Evolutionary conservation across 2,329 filamentous ascomycete species (phyloP).

Genomic region (Colletotrichum ledebouriae): DNA sequence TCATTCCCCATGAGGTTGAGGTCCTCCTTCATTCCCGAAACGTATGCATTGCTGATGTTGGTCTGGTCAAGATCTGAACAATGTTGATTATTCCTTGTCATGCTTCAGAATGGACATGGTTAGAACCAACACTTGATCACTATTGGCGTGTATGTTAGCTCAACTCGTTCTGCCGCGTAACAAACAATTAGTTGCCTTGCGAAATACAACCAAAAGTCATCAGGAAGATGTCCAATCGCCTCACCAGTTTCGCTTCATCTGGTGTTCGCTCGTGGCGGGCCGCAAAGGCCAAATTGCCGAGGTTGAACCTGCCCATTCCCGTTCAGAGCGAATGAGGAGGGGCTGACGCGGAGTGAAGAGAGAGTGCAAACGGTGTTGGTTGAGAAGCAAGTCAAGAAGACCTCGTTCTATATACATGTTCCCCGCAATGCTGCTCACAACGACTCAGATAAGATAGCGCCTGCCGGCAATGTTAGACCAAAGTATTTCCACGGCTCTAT

Average conservation of each 20-base stretch:
- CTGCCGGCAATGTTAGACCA: constrained; percentile 11
- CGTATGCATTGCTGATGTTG: constrained; percentile 60
- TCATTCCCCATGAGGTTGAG: constrained; percentile 61
- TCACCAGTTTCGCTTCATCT: constrained; percentile 35
- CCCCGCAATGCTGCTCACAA: constrained; percentile 9
- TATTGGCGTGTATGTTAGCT: constrained; percentile 21
- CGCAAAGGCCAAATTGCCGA: constrained; percentile 39
- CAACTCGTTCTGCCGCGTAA: not conserved
- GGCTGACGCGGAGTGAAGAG: not conserved
- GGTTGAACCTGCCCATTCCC: constrained; percentile 18
- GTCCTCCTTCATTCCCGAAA: constrained; percentile 62
- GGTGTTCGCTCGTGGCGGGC: constrained; percentile 38
- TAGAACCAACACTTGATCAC: constrained; percentile 43
- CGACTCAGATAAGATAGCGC: constrained; percentile 10
- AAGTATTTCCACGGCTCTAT: constrained; percentile 5
- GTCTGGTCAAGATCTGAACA: constrained; percentile 51
- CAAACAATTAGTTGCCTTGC: constrained; percentile 29
- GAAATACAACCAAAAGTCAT: constrained; percentile 44
- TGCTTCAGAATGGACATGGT: not conserved
- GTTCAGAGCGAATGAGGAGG: not conserved
- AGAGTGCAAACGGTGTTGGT: not conserved
- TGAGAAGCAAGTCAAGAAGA: not conserved
- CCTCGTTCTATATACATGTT: constrained; percentile 22
- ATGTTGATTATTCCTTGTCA: constrained; percentile 37
- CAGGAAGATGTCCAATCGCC: constrained; percentile 41